Evolutionary conservation across 1,284 basidiomycete species (phyloP).

Genomic region (Singerocomus inundabilis): DNA sequence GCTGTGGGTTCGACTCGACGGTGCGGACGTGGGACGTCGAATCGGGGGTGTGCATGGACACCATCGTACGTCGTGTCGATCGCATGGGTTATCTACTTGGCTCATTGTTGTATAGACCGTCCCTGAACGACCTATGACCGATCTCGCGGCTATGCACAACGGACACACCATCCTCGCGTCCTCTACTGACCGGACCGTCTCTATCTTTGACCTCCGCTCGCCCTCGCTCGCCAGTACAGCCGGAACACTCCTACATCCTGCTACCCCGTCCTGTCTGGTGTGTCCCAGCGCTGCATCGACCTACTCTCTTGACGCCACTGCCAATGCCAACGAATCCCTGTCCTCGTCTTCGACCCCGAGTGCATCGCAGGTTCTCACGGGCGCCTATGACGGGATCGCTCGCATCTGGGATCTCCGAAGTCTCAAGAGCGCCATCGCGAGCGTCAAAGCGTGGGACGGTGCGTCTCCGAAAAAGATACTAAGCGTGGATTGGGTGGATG

Average conservation of each 20-base stretch:
- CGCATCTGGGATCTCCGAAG: slow-evolving; percentile 88
- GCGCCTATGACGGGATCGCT: slow-evolving; percentile 80
- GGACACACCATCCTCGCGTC: slow-evolving; percentile 51
- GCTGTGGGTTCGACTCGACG: slow-evolving; percentile 76
- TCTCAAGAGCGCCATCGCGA: slow-evolving; percentile 58
- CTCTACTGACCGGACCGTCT: slow-evolving; percentile 69
- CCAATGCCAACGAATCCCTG: background rate
- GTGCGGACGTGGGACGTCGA: slow-evolving; percentile 73
- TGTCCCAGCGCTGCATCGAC: slow-evolving; percentile 33
- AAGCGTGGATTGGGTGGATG: slow-evolving; percentile 73
- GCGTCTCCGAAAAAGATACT: slow-evolving; percentile 59
- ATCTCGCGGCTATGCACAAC: slow-evolving; percentile 46
- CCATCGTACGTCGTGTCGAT: slow-evolving; percentile 49
- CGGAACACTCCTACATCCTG: slow-evolving; percentile 62
- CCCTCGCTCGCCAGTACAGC: slow-evolving; percentile 42
- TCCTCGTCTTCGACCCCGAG: background rate
- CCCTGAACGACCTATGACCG: slow-evolving; percentile 70
- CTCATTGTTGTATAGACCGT: slow-evolving; percentile 44
- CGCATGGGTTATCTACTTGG: background rate
- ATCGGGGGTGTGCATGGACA: slow-evolving; percentile 61
- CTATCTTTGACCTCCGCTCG: slow-evolving; percentile 63
- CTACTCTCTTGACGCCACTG: slow-evolving; percentile 18
- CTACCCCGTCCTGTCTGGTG: slow-evolving; percentile 74
- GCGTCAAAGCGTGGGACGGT: slow-evolving; percentile 63
- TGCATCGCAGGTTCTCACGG: slow-evolving; percentile 63